Evolutionary conservation across 805 yeast genomes (phyloP), one percentile per base, ranked within the genome.

Genomic region (Sugiyamaella smithiae): DNA sequence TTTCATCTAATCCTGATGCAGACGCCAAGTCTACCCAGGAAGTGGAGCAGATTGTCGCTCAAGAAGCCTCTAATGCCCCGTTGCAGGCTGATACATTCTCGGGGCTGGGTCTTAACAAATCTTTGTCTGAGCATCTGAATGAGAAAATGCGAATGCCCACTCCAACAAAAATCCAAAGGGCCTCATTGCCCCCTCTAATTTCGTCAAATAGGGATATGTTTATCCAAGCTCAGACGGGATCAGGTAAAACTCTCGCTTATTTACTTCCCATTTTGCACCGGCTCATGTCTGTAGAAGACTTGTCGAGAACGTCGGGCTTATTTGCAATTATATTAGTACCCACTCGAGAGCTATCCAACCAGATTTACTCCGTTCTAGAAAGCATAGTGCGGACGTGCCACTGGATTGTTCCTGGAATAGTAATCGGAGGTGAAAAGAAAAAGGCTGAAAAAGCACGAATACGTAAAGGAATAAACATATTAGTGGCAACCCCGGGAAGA

Each of bases 401-500:
- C 62, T 80, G 85, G 66, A 77, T 93, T 37, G 99, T 95, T 4
- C 97, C 99, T 0, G 96, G 98, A 33, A 80, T 90, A 35, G 95
- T 93, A 22, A 89, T 89, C 68, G 99, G 99, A 62, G 99, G 99
- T 53, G 99, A 93, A 65, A 90, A 91, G 77, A 91, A 91, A 67
- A 95, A 93, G 63, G 79, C 96, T 1, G 99, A 93, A 67, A 93
- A 93, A 75, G 97, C 98, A 1, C 73, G 99, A 60, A 69, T 93
- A 28, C 78, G 99, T 63, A 91, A 91, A 66, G 99, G 99, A 56
- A 95, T 90, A 28, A 93, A 93, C 66, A 82, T 93, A 28, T 75
- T 93, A n/a, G 95, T 93, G 36, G 97, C 95, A 9, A 93, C 99
- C 0, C 99, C 99, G 1, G 99, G 99, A 52, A 78, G 99, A 59